phyloP scores from a whole-genome alignment of 2,329 filamentous ascomycete genomes.

The Byssothecium circinans region DNA sequence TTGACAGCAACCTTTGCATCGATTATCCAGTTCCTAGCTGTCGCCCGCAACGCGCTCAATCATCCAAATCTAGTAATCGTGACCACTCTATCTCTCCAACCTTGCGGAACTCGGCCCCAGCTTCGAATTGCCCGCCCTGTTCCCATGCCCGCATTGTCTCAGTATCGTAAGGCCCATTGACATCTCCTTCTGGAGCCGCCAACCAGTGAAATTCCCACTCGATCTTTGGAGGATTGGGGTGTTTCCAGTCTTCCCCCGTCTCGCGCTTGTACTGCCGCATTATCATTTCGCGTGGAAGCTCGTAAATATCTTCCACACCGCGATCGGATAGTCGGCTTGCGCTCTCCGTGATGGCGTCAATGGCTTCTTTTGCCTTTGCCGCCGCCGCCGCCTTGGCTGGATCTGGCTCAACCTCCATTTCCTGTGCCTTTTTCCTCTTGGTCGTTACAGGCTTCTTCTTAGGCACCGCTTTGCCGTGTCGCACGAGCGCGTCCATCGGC shows the following conservation, averaged over 20 bases:
- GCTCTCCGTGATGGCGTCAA: conserved; percentile 83
- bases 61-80: conserved; percentile 44
- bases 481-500: conserved; percentile 80
- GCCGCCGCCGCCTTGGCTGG: conserved; percentile 68
- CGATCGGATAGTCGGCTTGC: conserved; percentile 83
- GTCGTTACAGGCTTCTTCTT: conserved; percentile 47
- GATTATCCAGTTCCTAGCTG: too few species aligned
- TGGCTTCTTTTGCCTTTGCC: conserved; percentile 67
- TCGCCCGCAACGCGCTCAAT: too few species aligned
- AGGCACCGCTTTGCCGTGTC: conserved; percentile 67
- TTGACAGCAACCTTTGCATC: too few species aligned
- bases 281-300: conserved; percentile 80
- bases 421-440: conserved; percentile 49
- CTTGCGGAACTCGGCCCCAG: conserved; percentile 68
- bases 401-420: conserved; percentile 70
- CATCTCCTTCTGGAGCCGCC: conserved; percentile 77
- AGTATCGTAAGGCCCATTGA: conserved; percentile 85
- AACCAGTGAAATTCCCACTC: conserved; percentile 95
- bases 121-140: conserved; percentile 87
- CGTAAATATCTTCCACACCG: conserved; percentile 88
- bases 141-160: conserved; percentile 89
- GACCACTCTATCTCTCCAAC: conserved; percentile 49
- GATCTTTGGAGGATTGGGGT: conserved; percentile 46
- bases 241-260: conserved; percentile 82
- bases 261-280: conserved; percentile 81